Conservation (phyloP, 169 alveolate genomes). For the Amoebophrya sp. region DNA sequence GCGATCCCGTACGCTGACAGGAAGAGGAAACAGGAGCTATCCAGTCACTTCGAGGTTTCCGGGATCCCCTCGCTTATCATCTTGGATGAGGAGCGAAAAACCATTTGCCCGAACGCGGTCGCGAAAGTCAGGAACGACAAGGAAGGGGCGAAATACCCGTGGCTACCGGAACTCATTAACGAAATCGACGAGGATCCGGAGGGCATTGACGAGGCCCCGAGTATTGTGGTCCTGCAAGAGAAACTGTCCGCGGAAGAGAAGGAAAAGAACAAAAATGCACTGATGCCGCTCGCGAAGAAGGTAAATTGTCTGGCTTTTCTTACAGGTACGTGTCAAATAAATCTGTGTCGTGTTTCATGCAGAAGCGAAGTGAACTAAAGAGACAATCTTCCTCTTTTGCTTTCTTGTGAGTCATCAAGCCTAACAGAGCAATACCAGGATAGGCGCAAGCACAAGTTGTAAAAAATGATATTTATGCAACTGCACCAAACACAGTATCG, state of each 20-base stretch:
- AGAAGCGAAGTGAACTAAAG: no score
- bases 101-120: conserved; percentile 35
- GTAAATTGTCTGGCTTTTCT: no score
- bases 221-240: conserved; percentile 31
- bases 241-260: conserved; percentile 14
- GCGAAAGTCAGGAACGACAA: background rate
- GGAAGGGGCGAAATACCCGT: conserved; percentile 32
- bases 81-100: conserved; percentile 31
- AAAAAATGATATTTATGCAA: no score
- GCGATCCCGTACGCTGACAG: conserved; percentile 37
- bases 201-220: conserved; percentile 36
- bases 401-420: no score
- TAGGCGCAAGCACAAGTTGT: no score
- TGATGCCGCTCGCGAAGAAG: background rate
- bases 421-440: no score
- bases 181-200: conserved; percentile 39
- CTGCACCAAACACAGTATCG: no score
- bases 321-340: no score
- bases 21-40: conserved; percentile 26
- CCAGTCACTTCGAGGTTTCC: conserved; percentile 32
- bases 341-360: no score
- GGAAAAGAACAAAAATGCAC: background rate
- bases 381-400: no score
- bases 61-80: conserved; percentile 40
- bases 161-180: conserved; percentile 28